Base-by-base conservation (phyloP, 1,139 yeast genomes). In the Zygosaccharomyces pseudobailii region DNA sequence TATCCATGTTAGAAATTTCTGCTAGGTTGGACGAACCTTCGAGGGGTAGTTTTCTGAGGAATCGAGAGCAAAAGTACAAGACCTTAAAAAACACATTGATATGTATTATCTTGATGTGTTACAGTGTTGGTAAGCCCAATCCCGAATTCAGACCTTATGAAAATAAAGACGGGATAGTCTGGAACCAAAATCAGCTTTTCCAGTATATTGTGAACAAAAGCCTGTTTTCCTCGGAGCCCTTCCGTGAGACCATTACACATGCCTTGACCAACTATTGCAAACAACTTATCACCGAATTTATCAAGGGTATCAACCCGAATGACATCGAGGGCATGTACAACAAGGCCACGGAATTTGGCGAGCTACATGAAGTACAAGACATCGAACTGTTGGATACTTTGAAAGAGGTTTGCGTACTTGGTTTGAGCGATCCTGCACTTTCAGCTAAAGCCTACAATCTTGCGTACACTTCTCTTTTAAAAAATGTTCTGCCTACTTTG, bases 1-100 rank as follows among this genome's bases (percentile, higher is more conserved):
- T 82, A 27, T 72, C 76, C 40, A 74, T 80, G 75, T 63, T 71
- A 43, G 88, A 82, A 58, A 74, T 80, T 24, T 59, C 80, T 0
- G 69, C 79, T 1, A 71, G 88, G 54, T 57, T 74, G 24, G 76
- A 76, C 1, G 56, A 54, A 6, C 57, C 63, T 13, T 63, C 74
- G 5, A 68, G 70, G 43, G 55, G 62, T 2, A 58, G 63, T 5
- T 73, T 76, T 47, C 55, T 78, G 45, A 53, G 56, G 23, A 65
- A 68, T 7, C 60, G 57, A 37, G 68, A 65, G 49, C 69, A 65
- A 46, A 63, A 63, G 46, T 65, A 53, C 43, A 64, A 61, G 46
- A 65, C 70, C 1, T 48, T 66, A 43, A 57, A 55, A 28, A 57
- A 54, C 54, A 70, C 55, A 58, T 73, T 52, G 58, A 69, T 42